phyloP scores from a whole-genome alignment of 2,329 filamentous ascomycete genomes.

The Sclerotinia minor region DNA sequence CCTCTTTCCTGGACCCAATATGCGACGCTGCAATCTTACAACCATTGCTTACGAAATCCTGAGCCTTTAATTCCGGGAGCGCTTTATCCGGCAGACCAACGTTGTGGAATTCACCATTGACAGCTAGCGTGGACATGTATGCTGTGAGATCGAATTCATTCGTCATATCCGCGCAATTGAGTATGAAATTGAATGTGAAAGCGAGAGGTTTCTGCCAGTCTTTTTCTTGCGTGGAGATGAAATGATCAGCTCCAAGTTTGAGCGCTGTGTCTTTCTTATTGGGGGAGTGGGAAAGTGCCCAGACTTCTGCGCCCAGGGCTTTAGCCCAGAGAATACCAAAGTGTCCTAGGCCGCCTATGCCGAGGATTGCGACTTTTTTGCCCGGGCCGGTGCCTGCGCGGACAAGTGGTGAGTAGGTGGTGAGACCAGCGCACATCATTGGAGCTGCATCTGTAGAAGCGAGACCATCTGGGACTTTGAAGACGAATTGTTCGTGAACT shows the following conservation, averaged over 20 bases:
- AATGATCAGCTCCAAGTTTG: conserved; percentile 61
- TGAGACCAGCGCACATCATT: conserved; percentile 77
- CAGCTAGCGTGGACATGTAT: conserved; percentile 61
- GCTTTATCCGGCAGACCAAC: conserved; percentile 64
- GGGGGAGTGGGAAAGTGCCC: conserved; percentile 62
- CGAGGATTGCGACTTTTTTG: conserved; percentile 69
- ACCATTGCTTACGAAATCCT: conserved; percentile 58
- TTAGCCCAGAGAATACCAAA: conserved; percentile 70
- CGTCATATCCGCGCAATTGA: conserved; percentile 61
- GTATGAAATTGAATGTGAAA: conserved; percentile 58
- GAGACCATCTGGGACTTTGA: conserved; percentile 56
- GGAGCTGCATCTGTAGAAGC: conserved; percentile 57
- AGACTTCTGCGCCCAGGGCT: conserved; percentile 66
- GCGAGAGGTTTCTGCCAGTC: conserved; percentile 59
- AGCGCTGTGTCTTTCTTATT: conserved; percentile 60
- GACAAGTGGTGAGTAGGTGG: conserved; percentile 67
- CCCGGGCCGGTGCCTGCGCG: conserved; percentile 68
- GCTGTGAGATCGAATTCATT: conserved; percentile 45
- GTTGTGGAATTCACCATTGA: conserved; percentile 63
- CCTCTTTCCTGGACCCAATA: conserved; percentile 51
- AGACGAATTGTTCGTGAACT: conserved; percentile 58
- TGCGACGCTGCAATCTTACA: conserved; percentile 48
- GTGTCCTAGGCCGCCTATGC: conserved; percentile 67
- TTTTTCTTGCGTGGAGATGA: conserved; percentile 57
- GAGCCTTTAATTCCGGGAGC: conserved; percentile 55